phyloP scores from a whole-genome alignment of 306 rosid species.

The Lagenaria siceraria region DNA sequence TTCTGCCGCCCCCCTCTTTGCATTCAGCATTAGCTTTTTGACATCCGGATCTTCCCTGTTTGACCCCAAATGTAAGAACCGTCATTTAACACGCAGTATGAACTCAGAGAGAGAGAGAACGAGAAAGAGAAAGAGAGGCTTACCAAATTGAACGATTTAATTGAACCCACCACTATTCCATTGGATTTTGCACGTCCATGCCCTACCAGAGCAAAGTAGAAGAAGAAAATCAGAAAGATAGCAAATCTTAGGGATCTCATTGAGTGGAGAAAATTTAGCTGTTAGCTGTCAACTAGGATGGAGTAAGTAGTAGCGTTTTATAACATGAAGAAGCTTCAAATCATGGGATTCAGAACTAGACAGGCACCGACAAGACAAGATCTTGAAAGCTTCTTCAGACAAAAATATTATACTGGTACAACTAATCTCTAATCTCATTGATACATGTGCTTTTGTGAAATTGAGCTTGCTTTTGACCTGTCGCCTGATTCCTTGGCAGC shows the following conservation, averaged over 20 bases:
- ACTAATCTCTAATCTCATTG: not conserved
- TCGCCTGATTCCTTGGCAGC: constrained; percentile 45
- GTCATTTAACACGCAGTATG: not conserved
- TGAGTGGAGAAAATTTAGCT: constrained; percentile 5
- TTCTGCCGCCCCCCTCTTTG: constrained; percentile 22
- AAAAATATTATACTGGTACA: constrained; percentile 6
- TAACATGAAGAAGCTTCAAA: not conserved
- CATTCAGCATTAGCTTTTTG: constrained; percentile 21
- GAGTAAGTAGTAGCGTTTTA: not conserved
- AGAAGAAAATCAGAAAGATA: constrained; percentile 24
- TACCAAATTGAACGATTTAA: constrained; percentile 18
- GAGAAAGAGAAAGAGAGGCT: constrained; percentile 12
- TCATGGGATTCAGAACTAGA: constrained; percentile 6
- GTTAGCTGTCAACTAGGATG: constrained; percentile 3
- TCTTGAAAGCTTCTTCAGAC: constrained; percentile 9
- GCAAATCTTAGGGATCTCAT: constrained; percentile 31
- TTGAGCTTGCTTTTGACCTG: constrained; percentile 29
- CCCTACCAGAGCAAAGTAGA: constrained; percentile 14
- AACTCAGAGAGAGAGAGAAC: not conserved
- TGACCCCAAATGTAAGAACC: constrained; percentile 2
- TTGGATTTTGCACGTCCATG: constrained; percentile 22
- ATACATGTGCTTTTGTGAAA: not conserved
- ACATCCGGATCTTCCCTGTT: constrained; percentile 31
- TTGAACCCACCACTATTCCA: constrained; percentile 19
- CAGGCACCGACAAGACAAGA: constrained; percentile 23